A percentile compares a stretch with the other conserved stretches of the same genome.
These are phyloP conservation scores for Phytophthora citrophthora DNA, from an alignment of 352 stramenopile genomes.

Conservation along the genomic window DNA sequence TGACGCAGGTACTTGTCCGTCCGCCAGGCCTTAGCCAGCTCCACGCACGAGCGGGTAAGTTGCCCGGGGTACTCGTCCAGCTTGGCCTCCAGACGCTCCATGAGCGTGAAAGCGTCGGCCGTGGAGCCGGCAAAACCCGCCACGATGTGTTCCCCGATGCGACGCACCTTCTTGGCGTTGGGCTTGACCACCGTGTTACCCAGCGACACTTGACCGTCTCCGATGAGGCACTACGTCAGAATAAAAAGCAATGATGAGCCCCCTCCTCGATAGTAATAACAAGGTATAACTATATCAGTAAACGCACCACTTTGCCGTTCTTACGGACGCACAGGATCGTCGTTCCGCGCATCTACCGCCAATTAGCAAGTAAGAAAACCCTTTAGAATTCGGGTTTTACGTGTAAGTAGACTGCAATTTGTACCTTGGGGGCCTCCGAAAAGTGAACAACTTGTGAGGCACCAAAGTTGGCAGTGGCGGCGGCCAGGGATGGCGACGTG, in stretches of 20 bases:
- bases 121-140: constrained; percentile 97
- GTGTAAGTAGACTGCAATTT: neutral
- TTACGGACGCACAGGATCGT: constrained; percentile 99
- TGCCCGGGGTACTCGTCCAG: constrained; percentile 98
- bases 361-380: neutral
- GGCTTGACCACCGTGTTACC: constrained; percentile 97
- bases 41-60: constrained; percentile 96
- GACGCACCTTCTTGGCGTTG: constrained; percentile 98
- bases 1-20: constrained; percentile 98
- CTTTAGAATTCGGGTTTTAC: neutral
- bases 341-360: constrained; percentile 91
- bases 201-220: constrained; percentile 98
- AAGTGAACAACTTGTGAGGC: constrained; percentile 43
- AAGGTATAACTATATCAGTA: neutral
- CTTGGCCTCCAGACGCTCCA: constrained; percentile 98
- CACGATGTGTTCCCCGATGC: constrained; percentile 95
- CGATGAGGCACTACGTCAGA: constrained; percentile 91
- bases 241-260: neutral
- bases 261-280: neutral
- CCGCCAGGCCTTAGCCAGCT: constrained; percentile 99
- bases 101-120: constrained; percentile 98
- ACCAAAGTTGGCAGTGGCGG: constrained; percentile 22
- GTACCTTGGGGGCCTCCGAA: constrained; percentile 62
- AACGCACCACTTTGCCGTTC: constrained; percentile 95
- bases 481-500: constrained; percentile 15